Evolutionary conservation across 2,329 filamentous ascomycete species (phyloP).

Genomic region (Ophiostoma triangulosporum): DNA sequence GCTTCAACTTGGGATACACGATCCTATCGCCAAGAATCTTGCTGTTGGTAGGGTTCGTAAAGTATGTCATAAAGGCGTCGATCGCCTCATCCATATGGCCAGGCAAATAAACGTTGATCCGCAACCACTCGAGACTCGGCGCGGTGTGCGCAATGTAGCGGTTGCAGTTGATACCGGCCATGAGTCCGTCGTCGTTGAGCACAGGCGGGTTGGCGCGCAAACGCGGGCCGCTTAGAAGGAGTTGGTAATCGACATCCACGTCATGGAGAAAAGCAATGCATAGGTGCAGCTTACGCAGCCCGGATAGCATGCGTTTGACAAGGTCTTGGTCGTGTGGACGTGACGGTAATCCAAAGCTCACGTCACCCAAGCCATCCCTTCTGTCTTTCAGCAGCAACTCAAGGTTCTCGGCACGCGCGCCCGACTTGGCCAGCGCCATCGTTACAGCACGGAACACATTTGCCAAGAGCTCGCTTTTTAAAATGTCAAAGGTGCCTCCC

Average conservation of each 20-base stretch:
- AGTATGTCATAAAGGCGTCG: background rate
- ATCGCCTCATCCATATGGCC: background rate
- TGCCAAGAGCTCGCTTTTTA: no score
- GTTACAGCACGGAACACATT: background rate
- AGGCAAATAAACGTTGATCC: constrained; percentile 32
- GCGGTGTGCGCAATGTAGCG: no score
- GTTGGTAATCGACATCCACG: constrained; percentile 13
- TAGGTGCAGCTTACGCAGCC: constrained; percentile 30
- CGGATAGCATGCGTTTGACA: no score
- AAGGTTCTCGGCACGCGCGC: background rate
- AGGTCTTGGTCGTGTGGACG: background rate
- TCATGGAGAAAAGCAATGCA: no score
- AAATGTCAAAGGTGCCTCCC: no score
- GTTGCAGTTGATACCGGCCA: background rate
- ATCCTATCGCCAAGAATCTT: no score
- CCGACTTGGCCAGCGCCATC: background rate
- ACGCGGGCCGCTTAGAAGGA: no score
- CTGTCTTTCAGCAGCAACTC: no score
- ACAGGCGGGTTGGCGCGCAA: background rate
- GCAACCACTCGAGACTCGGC: constrained; percentile 34
- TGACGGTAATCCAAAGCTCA: background rate
- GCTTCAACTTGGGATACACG: no score
- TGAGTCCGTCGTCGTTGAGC: background rate
- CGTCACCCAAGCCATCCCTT: background rate
- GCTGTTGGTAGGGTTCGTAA: background rate